Conservation (phyloP, 495 filamentous ascomycete genomes). For the Penicillium coffeae region DNA sequence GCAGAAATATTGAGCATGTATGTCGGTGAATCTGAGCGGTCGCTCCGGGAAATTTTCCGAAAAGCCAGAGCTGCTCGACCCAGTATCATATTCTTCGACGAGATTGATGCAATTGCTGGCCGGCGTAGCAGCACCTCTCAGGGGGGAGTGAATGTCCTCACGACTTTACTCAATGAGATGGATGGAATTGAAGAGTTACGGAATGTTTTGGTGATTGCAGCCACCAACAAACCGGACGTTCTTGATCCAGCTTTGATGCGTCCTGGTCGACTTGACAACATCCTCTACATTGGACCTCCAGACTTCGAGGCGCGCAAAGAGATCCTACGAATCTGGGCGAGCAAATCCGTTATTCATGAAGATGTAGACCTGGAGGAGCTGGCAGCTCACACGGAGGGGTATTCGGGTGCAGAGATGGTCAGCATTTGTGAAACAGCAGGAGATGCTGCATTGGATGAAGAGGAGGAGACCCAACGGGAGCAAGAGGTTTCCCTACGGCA, state of each 20-base stretch:
- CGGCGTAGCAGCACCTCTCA: slow-evolving; percentile 55
- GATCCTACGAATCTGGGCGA: slow-evolving; percentile 66
- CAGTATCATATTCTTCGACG: slow-evolving; percentile 97
- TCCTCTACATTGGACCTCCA: slow-evolving; percentile 88
- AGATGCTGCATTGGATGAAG: slow-evolving; percentile 55
- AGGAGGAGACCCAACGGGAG: slow-evolving; percentile 42
- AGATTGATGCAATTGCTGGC: slow-evolving; percentile 91
- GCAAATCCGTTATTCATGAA: slow-evolving; percentile 55
- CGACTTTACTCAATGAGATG: slow-evolving; percentile 92
- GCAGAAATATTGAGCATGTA: slow-evolving; percentile 96
- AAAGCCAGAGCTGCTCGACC: slow-evolving; percentile 83
- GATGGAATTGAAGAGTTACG: slow-evolving; percentile 86
- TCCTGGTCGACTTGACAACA: slow-evolving; percentile 80
- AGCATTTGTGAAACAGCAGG: slow-evolving; percentile 70
- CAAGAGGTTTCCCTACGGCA: slow-evolving; percentile 56
- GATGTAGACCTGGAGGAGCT: slow-evolving; percentile 65
- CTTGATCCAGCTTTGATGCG: slow-evolving; percentile 86
- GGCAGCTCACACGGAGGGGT: slow-evolving; percentile 70
- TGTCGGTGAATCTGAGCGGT: slow-evolving; percentile 91
- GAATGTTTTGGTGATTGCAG: slow-evolving; percentile 86
- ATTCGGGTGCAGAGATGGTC: slow-evolving; percentile 85
- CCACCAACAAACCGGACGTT: slow-evolving; percentile 84
- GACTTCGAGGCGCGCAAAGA: slow-evolving; percentile 69
- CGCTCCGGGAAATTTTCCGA: slow-evolving; percentile 81
- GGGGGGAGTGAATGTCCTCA: slow-evolving; percentile 73